Conservation (phyloP, 192 early-diverging fungal genomes). For the Endogone sp. region DNA sequence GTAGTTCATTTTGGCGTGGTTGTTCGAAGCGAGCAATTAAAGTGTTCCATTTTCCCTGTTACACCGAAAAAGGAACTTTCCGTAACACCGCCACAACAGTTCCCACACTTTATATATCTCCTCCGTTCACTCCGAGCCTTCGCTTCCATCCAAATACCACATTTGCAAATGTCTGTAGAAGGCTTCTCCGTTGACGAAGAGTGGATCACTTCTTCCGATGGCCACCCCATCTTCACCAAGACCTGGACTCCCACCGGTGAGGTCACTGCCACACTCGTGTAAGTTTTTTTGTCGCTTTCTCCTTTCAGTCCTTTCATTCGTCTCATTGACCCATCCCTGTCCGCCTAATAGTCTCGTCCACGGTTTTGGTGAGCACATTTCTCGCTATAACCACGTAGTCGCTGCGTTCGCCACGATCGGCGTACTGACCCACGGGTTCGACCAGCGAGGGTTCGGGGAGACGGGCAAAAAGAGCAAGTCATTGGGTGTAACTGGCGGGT, state of each 20-base stretch:
- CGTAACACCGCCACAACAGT: no score
- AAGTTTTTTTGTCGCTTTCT: background rate
- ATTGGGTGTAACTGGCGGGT: slow-evolving; percentile 45
- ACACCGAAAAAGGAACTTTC: no score
- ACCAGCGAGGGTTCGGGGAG: slow-evolving; percentile 68
- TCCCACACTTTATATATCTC: no score
- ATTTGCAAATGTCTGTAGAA: background rate
- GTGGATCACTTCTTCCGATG: slow-evolving; percentile 41
- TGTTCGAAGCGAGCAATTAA: no score
- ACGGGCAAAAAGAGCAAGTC: slow-evolving; percentile 48
- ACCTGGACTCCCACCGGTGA: slow-evolving; percentile 34
- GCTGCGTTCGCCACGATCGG: slow-evolving; percentile 44
- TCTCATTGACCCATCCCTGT: background rate
- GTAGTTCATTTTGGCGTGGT: no score
- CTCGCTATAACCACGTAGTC: slow-evolving; percentile 57
- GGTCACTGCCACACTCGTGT: slow-evolving; percentile 6
- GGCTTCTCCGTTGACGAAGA: slow-evolving; percentile 25
- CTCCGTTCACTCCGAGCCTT: background rate
- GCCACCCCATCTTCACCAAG: slow-evolving; percentile 41
- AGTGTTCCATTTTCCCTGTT: no score
- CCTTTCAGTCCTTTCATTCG: background rate
- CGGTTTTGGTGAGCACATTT: slow-evolving; percentile 52
- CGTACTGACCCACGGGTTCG: slow-evolving; percentile 52
- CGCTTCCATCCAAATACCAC: background rate
- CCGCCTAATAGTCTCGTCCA: slow-evolving; percentile 35